Conservation (phyloP, 176 grass and related monocot genomes). For the Rhipidocladum racemiflorum region DNA sequence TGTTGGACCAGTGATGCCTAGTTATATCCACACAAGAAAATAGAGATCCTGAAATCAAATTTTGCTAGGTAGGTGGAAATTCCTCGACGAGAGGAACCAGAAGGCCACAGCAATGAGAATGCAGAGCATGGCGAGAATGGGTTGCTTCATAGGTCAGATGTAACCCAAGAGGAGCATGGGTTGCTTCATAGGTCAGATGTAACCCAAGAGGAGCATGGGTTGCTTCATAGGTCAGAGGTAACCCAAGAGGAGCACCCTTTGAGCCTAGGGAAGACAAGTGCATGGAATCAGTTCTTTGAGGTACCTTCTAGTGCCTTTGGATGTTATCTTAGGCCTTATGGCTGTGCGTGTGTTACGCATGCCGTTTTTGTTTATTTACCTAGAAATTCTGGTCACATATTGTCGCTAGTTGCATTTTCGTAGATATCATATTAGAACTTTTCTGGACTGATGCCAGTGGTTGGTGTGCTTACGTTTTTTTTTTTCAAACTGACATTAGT, state of each 20-base stretch:
- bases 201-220: constrained; percentile 36
- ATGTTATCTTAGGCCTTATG: background rate
- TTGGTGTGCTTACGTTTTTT: background rate
- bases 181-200: too few species aligned
- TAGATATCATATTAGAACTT: background rate
- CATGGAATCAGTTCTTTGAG: constrained; percentile 80
- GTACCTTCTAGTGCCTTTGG: constrained; percentile 27
- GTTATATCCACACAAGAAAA: background rate
- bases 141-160: constrained; percentile 54
- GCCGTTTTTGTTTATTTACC: background rate
- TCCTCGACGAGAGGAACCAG: constrained; percentile 32
- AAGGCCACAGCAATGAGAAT: constrained; percentile 3
- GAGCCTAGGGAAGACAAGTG: constrained; percentile 71
- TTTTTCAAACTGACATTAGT: background rate
- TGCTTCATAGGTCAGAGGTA: constrained; percentile 59
- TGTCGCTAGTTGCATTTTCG: background rate
- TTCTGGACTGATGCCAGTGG: background rate
- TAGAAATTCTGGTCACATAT: background rate
- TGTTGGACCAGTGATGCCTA: background rate
- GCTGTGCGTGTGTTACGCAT: background rate
- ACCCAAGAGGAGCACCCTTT: constrained; percentile 70
- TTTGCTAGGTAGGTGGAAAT: constrained; percentile 79
- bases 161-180: constrained; percentile 42
- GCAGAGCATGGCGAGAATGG: constrained; percentile 32
- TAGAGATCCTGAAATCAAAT: constrained; percentile 27